These are phyloP conservation scores for Macaranga tanarius DNA, from an alignment of 441 rosid genomes.

Conservation along the genomic window DNA sequence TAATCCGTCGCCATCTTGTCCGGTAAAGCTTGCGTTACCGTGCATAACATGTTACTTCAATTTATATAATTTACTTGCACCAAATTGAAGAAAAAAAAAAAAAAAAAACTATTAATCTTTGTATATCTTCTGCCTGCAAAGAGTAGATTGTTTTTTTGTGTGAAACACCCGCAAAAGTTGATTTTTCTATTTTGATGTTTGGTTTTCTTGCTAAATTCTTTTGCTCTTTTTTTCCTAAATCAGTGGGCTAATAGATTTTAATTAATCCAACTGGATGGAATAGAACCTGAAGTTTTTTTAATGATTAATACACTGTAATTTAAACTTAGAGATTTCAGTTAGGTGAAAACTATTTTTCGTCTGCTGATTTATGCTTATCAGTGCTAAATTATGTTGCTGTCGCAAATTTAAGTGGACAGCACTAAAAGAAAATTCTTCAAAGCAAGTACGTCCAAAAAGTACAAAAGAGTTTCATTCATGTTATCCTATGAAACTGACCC, in stretches of 20 bases:
- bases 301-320: too few species aligned
- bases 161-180: neutral
- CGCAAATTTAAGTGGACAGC: neutral
- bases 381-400: neutral
- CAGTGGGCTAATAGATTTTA: too few species aligned
- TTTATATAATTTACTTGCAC: neutral
- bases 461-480: neutral
- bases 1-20: neutral
- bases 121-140: neutral
- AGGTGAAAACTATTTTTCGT: too few species aligned
- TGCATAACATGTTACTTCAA: too few species aligned
- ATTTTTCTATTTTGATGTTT: neutral
- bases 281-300: too few species aligned
- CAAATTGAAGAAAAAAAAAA: too few species aligned
- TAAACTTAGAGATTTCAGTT: too few species aligned
- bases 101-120: too few species aligned
- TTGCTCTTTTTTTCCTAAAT: too few species aligned
- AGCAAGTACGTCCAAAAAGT: neutral
- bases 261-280: too few species aligned
- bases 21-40: neutral
- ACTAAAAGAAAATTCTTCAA: neutral
- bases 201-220: neutral
- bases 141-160: neutral
- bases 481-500: constrained; percentile 22
- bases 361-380: too few species aligned